Evolutionary conservation across 768 basidiomycete genomes (phyloP), one percentile per base, ranked within the genome.

Genomic region (Podaxis sp.): DNA sequence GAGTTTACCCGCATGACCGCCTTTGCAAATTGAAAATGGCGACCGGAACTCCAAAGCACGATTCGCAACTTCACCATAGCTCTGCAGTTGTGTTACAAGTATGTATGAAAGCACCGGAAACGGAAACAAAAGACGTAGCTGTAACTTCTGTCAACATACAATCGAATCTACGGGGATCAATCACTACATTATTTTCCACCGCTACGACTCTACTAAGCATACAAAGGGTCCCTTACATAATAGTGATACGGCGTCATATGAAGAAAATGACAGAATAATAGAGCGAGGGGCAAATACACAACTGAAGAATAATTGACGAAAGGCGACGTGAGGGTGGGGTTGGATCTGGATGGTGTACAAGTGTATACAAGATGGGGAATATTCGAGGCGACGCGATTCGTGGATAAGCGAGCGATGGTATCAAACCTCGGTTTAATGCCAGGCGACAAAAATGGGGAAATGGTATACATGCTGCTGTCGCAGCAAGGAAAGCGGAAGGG

Each of bases 301-400:
- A 51, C 44, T 46, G 7, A 19, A 1, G 44, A 26, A 22, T 24
- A 51, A 24, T 13, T 51, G 49, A 51, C 49, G 12, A 24, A 28
- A 51, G 49, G 24, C 26, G 24, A 24, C 3, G 22, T 28, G 49
- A 17, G 19, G 40, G 33, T 33, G 12, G 40, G 17, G n/a, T 46
- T 19, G 49, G 26, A 9, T 33, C 26, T 54, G 44, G n/a, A 33
- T 33, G 54, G 39, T 56, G 42, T 63, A 63, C 54, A 63, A 19
- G 48, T 54, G 61, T 62, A 62, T 62, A 39, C 55, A 57, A 63
- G 61, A 57, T 56, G 19, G 39, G 36, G 53, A 51, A 39, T 44
- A 57, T 22, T 39, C 24, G 54, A 46, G 51, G 40, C 17, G 33
- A 11, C 36, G 26, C 15, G 24, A 6, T 15, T 44, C 12, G 33